These are phyloP conservation scores for Ajuga reptans DNA, from an alignment of 305 asterid genomes.

Conservation along the genomic window DNA sequence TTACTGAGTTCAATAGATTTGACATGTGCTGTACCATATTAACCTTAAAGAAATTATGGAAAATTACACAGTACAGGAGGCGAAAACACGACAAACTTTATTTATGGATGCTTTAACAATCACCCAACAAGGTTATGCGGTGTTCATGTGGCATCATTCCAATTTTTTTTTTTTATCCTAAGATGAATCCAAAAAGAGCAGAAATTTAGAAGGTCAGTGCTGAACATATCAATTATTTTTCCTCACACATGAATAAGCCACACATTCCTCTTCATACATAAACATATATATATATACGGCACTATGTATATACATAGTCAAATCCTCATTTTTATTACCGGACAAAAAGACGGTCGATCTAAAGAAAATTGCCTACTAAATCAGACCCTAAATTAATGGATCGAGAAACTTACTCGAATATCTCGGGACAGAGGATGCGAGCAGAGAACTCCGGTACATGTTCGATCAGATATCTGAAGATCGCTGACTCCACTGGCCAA, in stretches of 20 bases:
- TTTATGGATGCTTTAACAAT: no score
- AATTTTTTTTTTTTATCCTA: background rate
- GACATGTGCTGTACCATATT: background rate
- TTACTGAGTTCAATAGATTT: background rate
- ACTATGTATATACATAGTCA: background rate
- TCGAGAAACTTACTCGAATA: conserved; percentile 56
- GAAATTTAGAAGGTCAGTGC: no score
- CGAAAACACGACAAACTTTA: background rate
- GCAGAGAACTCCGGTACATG: conserved; percentile 84
- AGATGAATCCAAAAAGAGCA: background rate
- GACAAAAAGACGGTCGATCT: background rate
- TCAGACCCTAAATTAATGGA: background rate
- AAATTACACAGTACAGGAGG: no score
- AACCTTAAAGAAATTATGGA: no score
- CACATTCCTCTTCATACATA: no score
- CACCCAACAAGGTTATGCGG: background rate
- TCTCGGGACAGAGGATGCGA: conserved; percentile 89
- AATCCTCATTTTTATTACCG: background rate
- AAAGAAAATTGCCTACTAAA: background rate
- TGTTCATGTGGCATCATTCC: background rate
- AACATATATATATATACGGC: background rate
- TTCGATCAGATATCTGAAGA: conserved; percentile 77
- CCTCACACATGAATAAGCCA: no score
- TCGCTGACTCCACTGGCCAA: conserved; percentile 50
- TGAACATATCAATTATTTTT: no score